Evolutionary conservation across 768 basidiomycete genomes (phyloP).

Genomic region (Mycena amicta): DNA sequence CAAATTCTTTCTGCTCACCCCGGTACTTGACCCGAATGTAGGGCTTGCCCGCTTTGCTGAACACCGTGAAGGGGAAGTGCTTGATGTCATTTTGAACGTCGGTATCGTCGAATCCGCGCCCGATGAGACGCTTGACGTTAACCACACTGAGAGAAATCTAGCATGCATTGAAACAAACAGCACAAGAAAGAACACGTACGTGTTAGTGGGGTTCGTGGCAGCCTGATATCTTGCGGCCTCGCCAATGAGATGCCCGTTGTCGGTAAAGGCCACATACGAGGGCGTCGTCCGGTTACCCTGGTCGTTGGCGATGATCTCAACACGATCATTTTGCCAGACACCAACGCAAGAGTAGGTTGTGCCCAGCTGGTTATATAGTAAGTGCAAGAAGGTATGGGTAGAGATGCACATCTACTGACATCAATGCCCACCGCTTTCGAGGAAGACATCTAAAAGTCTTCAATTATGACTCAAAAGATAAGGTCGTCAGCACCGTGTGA

Average conservation of each 20-base stretch:
- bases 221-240: no score
- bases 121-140: neutral
- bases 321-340: no score
- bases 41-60: slow-evolving; percentile 85
- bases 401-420: slow-evolving; percentile 52
- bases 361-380: slow-evolving; percentile 4
- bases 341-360: no score
- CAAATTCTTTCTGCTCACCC: slow-evolving; percentile 87
- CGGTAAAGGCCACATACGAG: slow-evolving; percentile 89
- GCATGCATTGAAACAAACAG: slow-evolving; percentile 14
- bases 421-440: slow-evolving; percentile 88
- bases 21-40: slow-evolving; percentile 88
- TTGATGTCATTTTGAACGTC: slow-evolving; percentile 74
- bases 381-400: slow-evolving; percentile 1
- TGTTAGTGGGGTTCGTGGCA: no score
- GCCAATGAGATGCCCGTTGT: no score
- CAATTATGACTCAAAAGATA: no score
- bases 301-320: no score
- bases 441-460: no score
- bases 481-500: neutral
- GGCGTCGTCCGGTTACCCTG: slow-evolving; percentile 76
- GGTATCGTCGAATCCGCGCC: slow-evolving; percentile 68
- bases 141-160: neutral
- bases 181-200: slow-evolving; percentile 3
- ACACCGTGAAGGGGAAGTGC: slow-evolving; percentile 42